Base-by-base conservation (phyloP, 257 asterid species). In the Sherardia arvensis region DNA sequence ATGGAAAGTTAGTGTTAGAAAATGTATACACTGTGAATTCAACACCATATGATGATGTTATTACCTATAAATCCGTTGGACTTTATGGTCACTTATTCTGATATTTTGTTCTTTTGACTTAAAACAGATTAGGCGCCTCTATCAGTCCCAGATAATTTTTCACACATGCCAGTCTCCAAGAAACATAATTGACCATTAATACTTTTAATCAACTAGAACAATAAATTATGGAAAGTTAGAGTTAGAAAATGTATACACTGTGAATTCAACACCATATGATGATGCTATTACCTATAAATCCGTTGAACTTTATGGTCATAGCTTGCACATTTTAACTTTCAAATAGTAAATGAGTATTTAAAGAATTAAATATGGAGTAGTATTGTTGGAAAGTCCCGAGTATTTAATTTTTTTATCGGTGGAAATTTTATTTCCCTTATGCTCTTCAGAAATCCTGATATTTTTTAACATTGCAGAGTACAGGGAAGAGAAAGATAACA, bases 401-500 rank as follows among this genome's bases (percentile, higher is more conserved):
- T 27, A 15, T 17, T 61, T 61, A 17, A 61, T n/a, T 45, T 25
- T 1, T 15, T 14, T 6, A n/a, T 17, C 20, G 38, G 10, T 2
- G 17, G n/a, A 43, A 51, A 57, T 27, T 61, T 48, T 56, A 53
- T 26, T 65, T 11, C 68, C 64, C 6, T 15, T 22, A 2, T 43
- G 71, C 63, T 34, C 61, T 69, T 70, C 43, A 56, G 61, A 29
- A 61, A 66, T 77, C 58, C 53, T 73, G 48, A 18, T 72, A 67
- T 64, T 57, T 68, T 67, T 61, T 77, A 59, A 60, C 62, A 81
- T 79, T 83, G 83, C 85, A 92, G 99, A 87, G 95, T 51, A 92
- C 99, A 70, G 79, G 82, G 65, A 92, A 80, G 90, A 92, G 87
- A 79, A 92, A 92, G 84, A 87, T 92, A 71, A 89, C 96, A 63